Percentiles rank a stretch among this genome's conserved stretches.
phyloP scores from a whole-genome alignment of 2,329 filamentous ascomycete species.

The Colletotrichum somersetense region DNA sequence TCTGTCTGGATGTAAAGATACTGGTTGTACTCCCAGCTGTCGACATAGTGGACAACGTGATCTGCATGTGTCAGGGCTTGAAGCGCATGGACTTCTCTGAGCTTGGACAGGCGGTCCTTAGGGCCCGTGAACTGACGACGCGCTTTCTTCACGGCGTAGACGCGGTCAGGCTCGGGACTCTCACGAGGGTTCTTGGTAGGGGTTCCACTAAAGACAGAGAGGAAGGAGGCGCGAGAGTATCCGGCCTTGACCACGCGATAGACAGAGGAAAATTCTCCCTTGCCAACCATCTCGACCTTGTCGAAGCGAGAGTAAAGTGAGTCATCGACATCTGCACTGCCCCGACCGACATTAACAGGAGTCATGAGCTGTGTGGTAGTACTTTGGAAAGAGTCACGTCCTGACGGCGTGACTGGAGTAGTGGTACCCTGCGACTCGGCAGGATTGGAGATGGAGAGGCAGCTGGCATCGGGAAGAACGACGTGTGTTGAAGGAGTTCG shows the following conservation, averaged over 20 bases:
- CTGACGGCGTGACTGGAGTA: constrained; percentile 80
- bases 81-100: constrained; percentile 86
- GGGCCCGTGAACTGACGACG: constrained; percentile 82
- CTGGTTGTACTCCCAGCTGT: constrained; percentile 88
- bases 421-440: constrained; percentile 50
- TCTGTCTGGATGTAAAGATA: constrained; percentile 98
- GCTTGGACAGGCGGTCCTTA: constrained; percentile 84
- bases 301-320: constrained; percentile 82
- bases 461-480: constrained; percentile 83
- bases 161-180: constrained; percentile 66
- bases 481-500: constrained; percentile 84
- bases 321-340: constrained; percentile 78
- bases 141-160: constrained; percentile 96
- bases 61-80: constrained; percentile 82
- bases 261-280: constrained; percentile 93
- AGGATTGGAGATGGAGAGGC: constrained; percentile 82
- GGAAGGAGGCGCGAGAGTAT: constrained; percentile 45
- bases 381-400: constrained; percentile 64
- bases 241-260: constrained; percentile 76
- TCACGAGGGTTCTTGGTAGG: constrained; percentile 63
- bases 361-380: constrained; percentile 69
- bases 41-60: constrained; percentile 85
- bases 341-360: constrained; percentile 76
- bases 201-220: constrained; percentile 57
- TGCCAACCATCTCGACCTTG: constrained; percentile 83